Evolutionary conservation across 2,329 filamentous ascomycete species (phyloP).

Genomic region (Leptographium galeiforme): DNA sequence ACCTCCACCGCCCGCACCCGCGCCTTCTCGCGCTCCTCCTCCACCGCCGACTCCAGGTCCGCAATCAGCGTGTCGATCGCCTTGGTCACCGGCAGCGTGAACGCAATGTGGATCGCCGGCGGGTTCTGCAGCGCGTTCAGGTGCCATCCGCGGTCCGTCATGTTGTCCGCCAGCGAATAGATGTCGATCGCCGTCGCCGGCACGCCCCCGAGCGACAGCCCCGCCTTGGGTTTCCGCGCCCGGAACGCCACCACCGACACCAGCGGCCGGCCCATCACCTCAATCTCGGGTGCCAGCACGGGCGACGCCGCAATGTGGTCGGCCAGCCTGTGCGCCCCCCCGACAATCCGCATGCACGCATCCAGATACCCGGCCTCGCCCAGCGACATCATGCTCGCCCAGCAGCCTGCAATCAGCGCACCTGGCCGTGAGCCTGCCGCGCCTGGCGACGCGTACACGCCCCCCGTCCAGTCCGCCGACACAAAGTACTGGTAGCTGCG

Average conservation of each 20-base stretch:
- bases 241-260: constrained; percentile 85
- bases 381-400: constrained; percentile 79
- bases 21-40: constrained; percentile 71
- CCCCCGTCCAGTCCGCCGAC: constrained; percentile 85
- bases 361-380: constrained; percentile 82
- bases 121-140: constrained; percentile 87
- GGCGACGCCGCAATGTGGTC: constrained; percentile 59
- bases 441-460: constrained; percentile 86
- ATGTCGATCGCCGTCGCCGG: constrained; percentile 55
- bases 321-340: constrained; percentile 70
- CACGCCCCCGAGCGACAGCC: neutral
- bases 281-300: constrained; percentile 56
- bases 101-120: constrained; percentile 84
- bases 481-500: constrained; percentile 94
- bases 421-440: constrained; percentile 87
- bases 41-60: constrained; percentile 55
- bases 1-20: constrained; percentile 57
- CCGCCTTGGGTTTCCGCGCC: constrained; percentile 29
- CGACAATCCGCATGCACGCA: constrained; percentile 78
- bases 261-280: constrained; percentile 70
- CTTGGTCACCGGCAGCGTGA: constrained; percentile 73
- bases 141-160: constrained; percentile 82
- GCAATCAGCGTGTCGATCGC: constrained; percentile 66
- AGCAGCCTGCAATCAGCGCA: constrained; percentile 89
- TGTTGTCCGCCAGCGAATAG: constrained; percentile 86